Conservation (phyloP, 2,329 filamentous ascomycete species). For the Parascedosporium putredinis region DNA sequence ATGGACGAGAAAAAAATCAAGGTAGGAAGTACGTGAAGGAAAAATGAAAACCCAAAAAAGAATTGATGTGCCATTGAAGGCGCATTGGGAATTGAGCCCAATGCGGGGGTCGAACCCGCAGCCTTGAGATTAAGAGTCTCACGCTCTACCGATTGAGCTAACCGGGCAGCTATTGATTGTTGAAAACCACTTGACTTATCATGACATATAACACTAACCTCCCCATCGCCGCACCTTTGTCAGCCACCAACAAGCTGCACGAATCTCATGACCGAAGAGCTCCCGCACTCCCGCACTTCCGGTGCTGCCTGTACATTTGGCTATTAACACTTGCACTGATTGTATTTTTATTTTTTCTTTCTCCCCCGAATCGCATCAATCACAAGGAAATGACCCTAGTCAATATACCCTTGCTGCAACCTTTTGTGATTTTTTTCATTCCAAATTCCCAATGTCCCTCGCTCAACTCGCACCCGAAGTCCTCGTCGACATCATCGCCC, state of each 20-base stretch:
- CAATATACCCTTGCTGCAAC: no score
- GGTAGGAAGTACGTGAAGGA: background rate
- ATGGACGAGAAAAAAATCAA: background rate
- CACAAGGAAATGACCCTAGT: no score
- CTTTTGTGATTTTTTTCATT: no score
- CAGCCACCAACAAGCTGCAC: no score
- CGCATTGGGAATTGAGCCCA: slow-evolving; percentile 12
- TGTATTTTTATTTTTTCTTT: no score
- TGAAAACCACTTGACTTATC: background rate
- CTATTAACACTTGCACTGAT: no score
- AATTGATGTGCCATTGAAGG: background rate
- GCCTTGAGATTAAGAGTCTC: slow-evolving; percentile 51
- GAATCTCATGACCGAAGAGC: no score
- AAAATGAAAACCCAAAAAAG: background rate
- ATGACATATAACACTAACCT: background rate
- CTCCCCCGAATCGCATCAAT: no score
- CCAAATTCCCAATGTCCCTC: background rate
- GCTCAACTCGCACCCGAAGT: background rate
- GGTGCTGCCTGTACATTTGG: no score
- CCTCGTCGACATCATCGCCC: background rate
- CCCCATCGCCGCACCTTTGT: no score
- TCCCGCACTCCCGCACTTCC: no score
- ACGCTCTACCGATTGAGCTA: slow-evolving; percentile 66
- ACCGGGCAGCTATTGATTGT: slow-evolving; percentile 28
- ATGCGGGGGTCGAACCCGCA: slow-evolving; percentile 29